Percentiles rank a stretch among this genome's conserved stretches.
phyloP scores from a whole-genome alignment of 345 rosid species.

The Populus alba region DNA sequence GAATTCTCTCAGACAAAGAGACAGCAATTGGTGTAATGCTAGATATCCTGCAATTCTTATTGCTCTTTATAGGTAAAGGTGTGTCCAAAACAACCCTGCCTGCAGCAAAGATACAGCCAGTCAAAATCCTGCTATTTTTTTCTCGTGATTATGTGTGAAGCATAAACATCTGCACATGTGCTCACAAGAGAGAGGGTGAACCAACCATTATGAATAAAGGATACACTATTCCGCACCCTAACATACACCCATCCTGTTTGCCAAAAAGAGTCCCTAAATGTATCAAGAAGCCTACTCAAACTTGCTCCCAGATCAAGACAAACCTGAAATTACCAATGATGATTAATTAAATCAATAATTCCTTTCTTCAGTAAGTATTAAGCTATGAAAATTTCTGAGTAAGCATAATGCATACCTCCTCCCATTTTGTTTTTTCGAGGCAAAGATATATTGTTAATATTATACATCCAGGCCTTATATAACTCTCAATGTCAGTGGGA shows the following conservation, averaged over 20 bases:
- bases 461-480: constrained; percentile 96
- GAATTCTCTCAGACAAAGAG: constrained; percentile 51
- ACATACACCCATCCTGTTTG: constrained; percentile 80
- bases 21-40: constrained; percentile 80
- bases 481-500: constrained; percentile 98
- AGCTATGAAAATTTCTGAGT: constrained; percentile 1
- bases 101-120: constrained; percentile 30
- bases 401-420: constrained; percentile 56
- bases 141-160: background rate
- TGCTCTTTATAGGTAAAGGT: constrained; percentile 56
- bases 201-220: constrained; percentile 72
- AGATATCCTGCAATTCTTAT: constrained; percentile 48
- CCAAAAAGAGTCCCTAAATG: constrained; percentile 73
- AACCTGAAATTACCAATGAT: constrained; percentile 42
- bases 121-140: constrained; percentile 4
- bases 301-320: constrained; percentile 62
- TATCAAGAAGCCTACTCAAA: constrained; percentile 70
- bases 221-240: constrained; percentile 66
- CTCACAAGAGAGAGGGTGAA: constrained; percentile 13
- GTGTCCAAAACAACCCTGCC: constrained; percentile 69
- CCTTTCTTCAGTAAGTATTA: background rate
- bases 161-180: background rate
- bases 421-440: constrained; percentile 78
- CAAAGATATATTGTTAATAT: constrained; percentile 81
- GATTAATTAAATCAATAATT: constrained; percentile 5